These are phyloP conservation scores for Pelagophyceae sp. DNA, from an alignment of 352 stramenopile species.

Conservation along the genomic window DNA sequence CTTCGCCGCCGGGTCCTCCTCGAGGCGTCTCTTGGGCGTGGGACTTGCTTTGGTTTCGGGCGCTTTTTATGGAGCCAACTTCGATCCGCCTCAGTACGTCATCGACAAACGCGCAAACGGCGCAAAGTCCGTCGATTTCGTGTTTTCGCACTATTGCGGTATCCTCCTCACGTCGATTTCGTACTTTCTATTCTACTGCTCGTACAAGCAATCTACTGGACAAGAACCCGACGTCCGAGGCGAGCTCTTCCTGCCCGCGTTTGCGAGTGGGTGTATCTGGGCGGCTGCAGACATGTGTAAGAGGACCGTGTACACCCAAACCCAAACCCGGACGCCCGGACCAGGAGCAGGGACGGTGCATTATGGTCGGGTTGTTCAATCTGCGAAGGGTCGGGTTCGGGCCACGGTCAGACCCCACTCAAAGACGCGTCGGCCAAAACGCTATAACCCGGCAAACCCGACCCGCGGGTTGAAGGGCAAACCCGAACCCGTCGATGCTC, in stretches of 20 bases:
- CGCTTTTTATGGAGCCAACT: slow-evolving; percentile 33
- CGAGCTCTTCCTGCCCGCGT: slow-evolving; percentile 30
- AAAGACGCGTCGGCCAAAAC: no score
- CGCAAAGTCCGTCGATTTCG: slow-evolving; percentile 21
- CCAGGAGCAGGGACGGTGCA: no score
- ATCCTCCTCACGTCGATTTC: slow-evolving; percentile 33
- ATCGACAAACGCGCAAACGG: slow-evolving; percentile 27
- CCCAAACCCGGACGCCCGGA: no score
- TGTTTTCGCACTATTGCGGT: slow-evolving; percentile 37
- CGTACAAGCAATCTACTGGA: slow-evolving; percentile 20
- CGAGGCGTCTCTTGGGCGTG: slow-evolving; percentile 29
- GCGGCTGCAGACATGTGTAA: slow-evolving; percentile 33
- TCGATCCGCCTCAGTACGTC: slow-evolving; percentile 36
- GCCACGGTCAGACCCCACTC: no score
- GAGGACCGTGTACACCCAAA: no score
- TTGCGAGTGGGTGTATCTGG: slow-evolving; percentile 35
- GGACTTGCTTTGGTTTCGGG: slow-evolving; percentile 27
- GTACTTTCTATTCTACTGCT: slow-evolving; percentile 35
- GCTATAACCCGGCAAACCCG: no score
- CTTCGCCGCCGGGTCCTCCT: neutral
- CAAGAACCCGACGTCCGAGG: slow-evolving; percentile 25
- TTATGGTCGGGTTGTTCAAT: no score
- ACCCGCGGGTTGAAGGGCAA: no score
- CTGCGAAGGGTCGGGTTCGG: no score
- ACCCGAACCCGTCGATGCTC: no score